phyloP scores from a whole-genome alignment of 2,329 filamentous ascomycete species.

The Thielaviopsis ethacetica region DNA sequence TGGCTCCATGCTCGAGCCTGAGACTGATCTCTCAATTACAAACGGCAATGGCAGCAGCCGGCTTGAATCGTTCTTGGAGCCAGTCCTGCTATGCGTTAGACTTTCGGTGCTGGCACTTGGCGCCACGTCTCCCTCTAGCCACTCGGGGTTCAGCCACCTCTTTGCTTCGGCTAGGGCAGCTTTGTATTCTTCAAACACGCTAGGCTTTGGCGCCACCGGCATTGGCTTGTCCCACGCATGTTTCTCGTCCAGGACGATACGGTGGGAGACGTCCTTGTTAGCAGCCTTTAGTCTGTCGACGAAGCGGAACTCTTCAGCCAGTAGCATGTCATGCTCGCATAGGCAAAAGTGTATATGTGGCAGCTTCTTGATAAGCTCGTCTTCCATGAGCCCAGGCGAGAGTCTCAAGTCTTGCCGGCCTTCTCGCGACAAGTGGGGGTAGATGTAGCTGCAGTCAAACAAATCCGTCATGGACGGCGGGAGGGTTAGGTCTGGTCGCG shows the following conservation, averaged over 20 bases:
- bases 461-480: conserved; percentile 41
- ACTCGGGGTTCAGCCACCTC: conserved; percentile 24
- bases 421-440: conserved; percentile 29
- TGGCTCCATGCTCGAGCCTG: background rate
- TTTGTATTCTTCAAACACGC: conserved; percentile 29
- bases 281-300: conserved; percentile 33
- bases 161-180: conserved; percentile 26
- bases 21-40: background rate
- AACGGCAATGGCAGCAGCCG: background rate
- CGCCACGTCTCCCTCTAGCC: conserved; percentile 3
- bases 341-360: conserved; percentile 40
- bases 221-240: conserved; percentile 34
- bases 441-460: conserved; percentile 46
- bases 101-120: conserved; percentile 1
- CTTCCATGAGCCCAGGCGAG: conserved; percentile 39
- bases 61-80: background rate
- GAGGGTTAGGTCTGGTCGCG: conserved; percentile 40
- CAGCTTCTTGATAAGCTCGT: conserved; percentile 35
- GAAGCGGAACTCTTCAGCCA: conserved; percentile 43
- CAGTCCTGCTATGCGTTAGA: background rate
- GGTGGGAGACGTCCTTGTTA: conserved; percentile 21
- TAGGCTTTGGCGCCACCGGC: conserved; percentile 27
- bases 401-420: conserved; percentile 36
- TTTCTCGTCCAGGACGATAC: conserved; percentile 29
- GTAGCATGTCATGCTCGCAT: conserved; percentile 51